Evolutionary conservation across 2,329 filamentous ascomycete species (phyloP), one percentile per base, ranked within the genome.

Genomic region (Ophiostoma triangulosporum): DNA sequence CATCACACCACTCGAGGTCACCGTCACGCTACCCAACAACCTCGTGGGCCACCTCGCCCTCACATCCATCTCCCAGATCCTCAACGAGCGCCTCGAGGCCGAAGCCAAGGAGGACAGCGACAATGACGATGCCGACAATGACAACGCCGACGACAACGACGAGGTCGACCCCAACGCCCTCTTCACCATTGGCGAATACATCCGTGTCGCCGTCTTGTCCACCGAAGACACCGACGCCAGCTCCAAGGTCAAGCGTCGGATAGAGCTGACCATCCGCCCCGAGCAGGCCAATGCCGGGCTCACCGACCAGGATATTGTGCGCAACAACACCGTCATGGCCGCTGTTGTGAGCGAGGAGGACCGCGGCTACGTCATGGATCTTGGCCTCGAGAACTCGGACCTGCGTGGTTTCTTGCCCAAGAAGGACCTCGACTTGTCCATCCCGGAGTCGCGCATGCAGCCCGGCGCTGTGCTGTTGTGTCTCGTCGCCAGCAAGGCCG

Each of bases 341-440:
- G 84, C 89, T 0, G 83, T 98, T 26, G 70, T 78, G 50, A 98
- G 91, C 67, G 84, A 94, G n/a, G 91, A 98, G 68, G 94, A 98
- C 62, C 90, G 95, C 63, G 93, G 93, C 57, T 77, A 93, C 55
- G 80, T 97, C 54, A 95, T 98, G 88, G 88, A 96, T 61, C 70
- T 97, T 35, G 88, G 88, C 17, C 72, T 97, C 6, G 74, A 81
- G 33, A 79, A 81, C 52, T 70, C 75, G 31, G 76, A 79, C 35
- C 66, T 90, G 51, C 83, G 82, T 58, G 93, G 87, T 3, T 98
- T 98, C 69, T 75, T 98, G 63, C 80, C 88, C 5, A 86, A 84
- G 57, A 88, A 85, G 63, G 89, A 96, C 64, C 71, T 96, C 17
- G 86, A 87, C 50, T 65, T 77, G 29, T 74, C 73, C 45, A 72